Evolutionary conservation across 768 basidiomycete genomes (phyloP), one percentile per base, ranked within the genome.

Genomic region (Tylopilus cervinicoccineus): DNA sequence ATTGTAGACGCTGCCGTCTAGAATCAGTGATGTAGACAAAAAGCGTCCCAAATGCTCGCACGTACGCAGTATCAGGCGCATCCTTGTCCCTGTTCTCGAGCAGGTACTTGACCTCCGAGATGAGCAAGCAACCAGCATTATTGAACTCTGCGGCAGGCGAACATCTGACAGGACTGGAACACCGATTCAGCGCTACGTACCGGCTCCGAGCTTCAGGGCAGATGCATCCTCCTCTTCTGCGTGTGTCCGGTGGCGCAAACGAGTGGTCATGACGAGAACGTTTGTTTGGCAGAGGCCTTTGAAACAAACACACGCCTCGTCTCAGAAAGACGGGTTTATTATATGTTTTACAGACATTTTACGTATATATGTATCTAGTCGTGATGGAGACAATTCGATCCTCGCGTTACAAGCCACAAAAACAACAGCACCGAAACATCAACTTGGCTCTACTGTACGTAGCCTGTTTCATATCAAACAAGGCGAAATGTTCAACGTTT

Each of bases 91-190:
- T 74, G 72, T 88, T 87, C 68, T 92, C 89, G 24, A 95, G 73
- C 40, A 95, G 72, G 64, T 93, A 88, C 62, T 91, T 91, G 64
- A 94, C 93, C 63, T 95, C 93, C 1, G 90, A 92, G 51, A 94
- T 92, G 58, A 93, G 77, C 61, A 95, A 67, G 67, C 88, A 92
- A 75, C 88, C 91, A 6, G 88, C 88, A 54, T 92, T 90, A 72
- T 90, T 90, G 72, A 94, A 94, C 63, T 91, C 92, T 91, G 53
- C 14, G 24, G 33, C 45, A 27, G 45, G 6, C 9, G 19, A 19
- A 16, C 10, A n/a, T 34, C 9, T 26, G 24, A 28, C 17, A 37
- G 12, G 12, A 14, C 14, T 13, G 1, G 4, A 8, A 22, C 5
- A 10, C 14, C 6, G 10, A 13, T 6, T 14, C 20, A 31, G 17